These are phyloP conservation scores for Nakazawaea peltata DNA, from an alignment of 805 yeast species.

Conservation along the genomic window DNA sequence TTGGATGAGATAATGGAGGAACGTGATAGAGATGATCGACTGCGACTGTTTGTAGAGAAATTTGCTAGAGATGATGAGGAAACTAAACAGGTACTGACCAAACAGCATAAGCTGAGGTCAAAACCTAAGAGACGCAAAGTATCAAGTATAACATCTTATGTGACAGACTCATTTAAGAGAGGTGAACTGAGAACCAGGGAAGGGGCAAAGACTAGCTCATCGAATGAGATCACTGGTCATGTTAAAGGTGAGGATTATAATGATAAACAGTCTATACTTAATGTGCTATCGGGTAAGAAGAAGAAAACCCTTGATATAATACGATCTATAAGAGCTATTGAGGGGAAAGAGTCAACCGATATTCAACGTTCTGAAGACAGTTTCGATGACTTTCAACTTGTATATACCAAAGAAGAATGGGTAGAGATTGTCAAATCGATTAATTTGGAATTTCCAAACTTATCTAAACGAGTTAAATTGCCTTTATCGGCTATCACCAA, in stretches of 20 bases:
- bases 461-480: constrained; percentile 17
- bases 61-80: background rate
- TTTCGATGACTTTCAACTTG: constrained; percentile 7
- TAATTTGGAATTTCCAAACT: constrained; percentile 16
- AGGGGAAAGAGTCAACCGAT: background rate
- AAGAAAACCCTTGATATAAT: constrained; percentile 21
- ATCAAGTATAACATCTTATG: constrained; percentile 18
- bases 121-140: constrained; percentile 9
- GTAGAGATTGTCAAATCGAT: constrained; percentile 16
- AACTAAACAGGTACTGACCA: background rate
- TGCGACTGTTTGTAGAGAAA: too few species aligned
- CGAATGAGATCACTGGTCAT: too few species aligned
- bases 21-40: too few species aligned
- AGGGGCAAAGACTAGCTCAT: too few species aligned
- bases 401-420: constrained; percentile 24
- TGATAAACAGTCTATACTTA: constrained; percentile 12
- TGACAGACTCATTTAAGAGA: constrained; percentile 15
- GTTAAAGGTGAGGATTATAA: background rate
- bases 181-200: too few species aligned
- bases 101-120: background rate
- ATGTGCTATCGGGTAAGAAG: constrained; percentile 22
- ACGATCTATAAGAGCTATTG: constrained; percentile 12
- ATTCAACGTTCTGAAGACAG: too few species aligned
- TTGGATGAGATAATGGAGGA: constrained; percentile 9
- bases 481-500: constrained; percentile 18